phyloP scores from a whole-genome alignment of 441 rosid genomes.

The Breynia disticha region DNA sequence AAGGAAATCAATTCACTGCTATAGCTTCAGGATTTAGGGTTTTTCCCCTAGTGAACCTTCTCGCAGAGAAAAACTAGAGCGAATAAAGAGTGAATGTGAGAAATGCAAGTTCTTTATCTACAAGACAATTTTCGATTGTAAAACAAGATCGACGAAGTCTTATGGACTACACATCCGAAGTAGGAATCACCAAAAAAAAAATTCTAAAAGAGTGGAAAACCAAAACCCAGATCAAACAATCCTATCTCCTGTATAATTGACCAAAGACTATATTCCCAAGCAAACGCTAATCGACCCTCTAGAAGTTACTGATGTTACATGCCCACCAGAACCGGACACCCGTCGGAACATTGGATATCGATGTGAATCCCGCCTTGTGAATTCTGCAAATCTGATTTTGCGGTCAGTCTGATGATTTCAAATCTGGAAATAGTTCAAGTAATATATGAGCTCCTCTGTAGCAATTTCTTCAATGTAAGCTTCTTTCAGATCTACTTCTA shows the following conservation, averaged over 20 bases:
- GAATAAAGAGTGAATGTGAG: too few species aligned
- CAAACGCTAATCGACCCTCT: constrained; percentile 31
- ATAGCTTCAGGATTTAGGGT: too few species aligned
- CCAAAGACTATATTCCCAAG: constrained; percentile 16
- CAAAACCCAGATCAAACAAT: constrained; percentile 8
- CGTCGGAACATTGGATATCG: background rate
- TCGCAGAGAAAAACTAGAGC: too few species aligned
- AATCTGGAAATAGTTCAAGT: constrained; percentile 11
- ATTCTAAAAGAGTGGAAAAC: constrained; percentile 7
- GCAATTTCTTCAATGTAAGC: constrained; percentile 28
- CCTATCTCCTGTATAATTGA: constrained; percentile 11
- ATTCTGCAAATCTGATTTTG: background rate
- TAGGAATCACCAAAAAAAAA: background rate
- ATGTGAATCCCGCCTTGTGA: background rate
- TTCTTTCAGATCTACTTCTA: constrained; percentile 56
- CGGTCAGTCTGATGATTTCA: constrained; percentile 8
- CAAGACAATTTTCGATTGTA: too few species aligned
- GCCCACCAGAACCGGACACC: constrained; percentile 20
- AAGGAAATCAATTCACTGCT: too few species aligned
- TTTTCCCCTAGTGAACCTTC: too few species aligned
- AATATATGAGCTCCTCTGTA: constrained; percentile 17
- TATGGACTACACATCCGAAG: too few species aligned
- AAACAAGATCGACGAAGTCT: too few species aligned
- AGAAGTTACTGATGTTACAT: constrained; percentile 20
- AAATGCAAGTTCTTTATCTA: too few species aligned